Evolutionary conservation across 139 green algal species (phyloP), one percentile per base, ranked within the genome.

Genomic region (Trebouxia sp.): DNA sequence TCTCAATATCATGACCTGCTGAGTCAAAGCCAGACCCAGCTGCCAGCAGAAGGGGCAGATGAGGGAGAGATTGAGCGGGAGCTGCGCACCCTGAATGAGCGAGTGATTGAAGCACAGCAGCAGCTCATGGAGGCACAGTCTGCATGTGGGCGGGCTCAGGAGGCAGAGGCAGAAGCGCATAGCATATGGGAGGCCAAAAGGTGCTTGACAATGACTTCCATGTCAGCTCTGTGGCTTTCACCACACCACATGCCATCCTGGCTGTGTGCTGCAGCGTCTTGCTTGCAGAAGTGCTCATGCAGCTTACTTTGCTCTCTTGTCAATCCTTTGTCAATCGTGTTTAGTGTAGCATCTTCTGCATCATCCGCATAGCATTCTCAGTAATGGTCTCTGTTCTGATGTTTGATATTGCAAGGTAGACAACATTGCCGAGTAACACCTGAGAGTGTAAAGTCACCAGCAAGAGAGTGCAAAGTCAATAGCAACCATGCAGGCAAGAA

Each of bases 11-110:
- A 5, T 8, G 39, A 77, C 39, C 1, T 53, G 26, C 7, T 56
- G 39, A 38, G 15, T 43, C 62, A 72, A 35, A 45, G 35, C 12
- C 35, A 72, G 35, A 35, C 5, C 15, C 32, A 72, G 15, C 15
- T 72, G 62, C 43, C 62, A 72, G 35, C 83, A 77, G 26, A 38
- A 5, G 51, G 78, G 38, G 42, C n/a, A 0, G 67, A 81, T 42
- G 30, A 65, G 43, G 65, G 26, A 32, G 82, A 55, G 56, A 42
- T 80, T 50, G 62, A 83, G 48, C 38, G 17, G 11, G 74, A 51
- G 12, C 17, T 87, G 22, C 38, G 41, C 4, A 12, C 69, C 11
- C 12, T 67, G 39, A 66, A 32, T 32, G 22, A 79, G 41, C 37
- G 45, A 14, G 35, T 62, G 17, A 20, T 48, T 9, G 38, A 58